phyloP scores from a whole-genome alignment of 2,329 filamentous ascomycete genomes.

The Penicillium janthinellum region DNA sequence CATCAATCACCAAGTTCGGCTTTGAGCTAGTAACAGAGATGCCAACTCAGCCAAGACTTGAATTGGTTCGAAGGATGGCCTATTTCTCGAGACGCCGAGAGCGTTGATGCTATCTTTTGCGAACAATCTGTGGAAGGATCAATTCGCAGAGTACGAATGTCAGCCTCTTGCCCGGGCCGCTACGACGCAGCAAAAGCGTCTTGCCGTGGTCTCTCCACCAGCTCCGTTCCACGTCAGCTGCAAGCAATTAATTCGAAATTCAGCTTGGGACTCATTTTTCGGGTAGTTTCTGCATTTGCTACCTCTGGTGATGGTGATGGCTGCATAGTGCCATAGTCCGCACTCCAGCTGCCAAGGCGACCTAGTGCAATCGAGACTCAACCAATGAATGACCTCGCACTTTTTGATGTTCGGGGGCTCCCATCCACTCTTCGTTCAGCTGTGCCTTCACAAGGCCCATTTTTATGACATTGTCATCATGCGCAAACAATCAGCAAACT shows the following conservation, averaged over 20 bases:
- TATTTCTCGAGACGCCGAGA: background rate
- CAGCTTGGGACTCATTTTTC: background rate
- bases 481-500: background rate
- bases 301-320: background rate
- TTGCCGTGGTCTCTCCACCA: background rate
- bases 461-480: background rate
- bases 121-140: too few species aligned
- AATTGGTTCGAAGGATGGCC: background rate
- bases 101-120: too few species aligned
- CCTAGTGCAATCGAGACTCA: background rate
- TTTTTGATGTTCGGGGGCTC: background rate
- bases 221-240: background rate
- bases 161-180: background rate
- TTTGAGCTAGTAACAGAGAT: background rate
- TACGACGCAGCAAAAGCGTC: background rate
- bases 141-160: background rate
- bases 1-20: background rate
- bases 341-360: constrained; percentile 13
- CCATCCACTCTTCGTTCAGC: background rate
- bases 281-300: background rate
- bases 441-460: background rate
- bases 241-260: constrained; percentile 1
- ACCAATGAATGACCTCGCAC: constrained; percentile 11
- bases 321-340: constrained; percentile 14
- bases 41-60: background rate